Evolutionary conservation across 805 yeast species (phyloP).

Genomic region (Hanseniaspora lindneri): DNA sequence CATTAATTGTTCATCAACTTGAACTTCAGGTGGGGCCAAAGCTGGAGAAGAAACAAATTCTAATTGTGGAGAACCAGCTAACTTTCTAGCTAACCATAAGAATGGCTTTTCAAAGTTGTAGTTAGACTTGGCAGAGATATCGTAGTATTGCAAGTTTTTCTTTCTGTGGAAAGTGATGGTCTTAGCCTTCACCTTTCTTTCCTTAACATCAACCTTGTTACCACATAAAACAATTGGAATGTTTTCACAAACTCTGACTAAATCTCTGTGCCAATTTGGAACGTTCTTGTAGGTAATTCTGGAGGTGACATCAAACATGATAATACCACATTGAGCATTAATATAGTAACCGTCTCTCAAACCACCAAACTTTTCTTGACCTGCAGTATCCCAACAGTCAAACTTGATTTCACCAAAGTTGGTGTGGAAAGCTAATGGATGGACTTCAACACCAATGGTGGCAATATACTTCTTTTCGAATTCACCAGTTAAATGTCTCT

Average conservation of each 20-base stretch:
- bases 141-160: conserved; percentile 99
- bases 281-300: conserved; percentile 99
- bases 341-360: conserved; percentile 99
- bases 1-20: conserved; percentile 93
- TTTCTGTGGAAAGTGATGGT: conserved; percentile 99
- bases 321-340: conserved; percentile 99
- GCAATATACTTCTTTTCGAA: conserved; percentile 98
- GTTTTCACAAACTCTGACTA: conserved; percentile 98
- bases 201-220: conserved; percentile 99
- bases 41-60: conserved; percentile 99
- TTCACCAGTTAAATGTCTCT: conserved; percentile 99
- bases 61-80: conserved; percentile 93
- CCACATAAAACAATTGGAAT: conserved; percentile 98
- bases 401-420: conserved; percentile 97
- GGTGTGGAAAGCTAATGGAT: conserved; percentile 95
- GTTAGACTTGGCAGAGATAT: conserved; percentile 98
- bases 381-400: conserved; percentile 99
- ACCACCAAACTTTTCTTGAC: conserved; percentile 99
- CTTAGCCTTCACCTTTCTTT: conserved; percentile 99
- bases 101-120: conserved; percentile 99
- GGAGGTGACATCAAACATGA: conserved; percentile 98
- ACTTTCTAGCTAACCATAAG: conserved; percentile 99
- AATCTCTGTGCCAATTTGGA: conserved; percentile 99
- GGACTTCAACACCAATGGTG: conserved; percentile 98
- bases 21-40: conserved; percentile 98